Percentiles rank a stretch among this genome's conserved stretches.
Conservation (phyloP, 2,329 filamentous ascomycete species). For the Monosporascus sp. region DNA sequence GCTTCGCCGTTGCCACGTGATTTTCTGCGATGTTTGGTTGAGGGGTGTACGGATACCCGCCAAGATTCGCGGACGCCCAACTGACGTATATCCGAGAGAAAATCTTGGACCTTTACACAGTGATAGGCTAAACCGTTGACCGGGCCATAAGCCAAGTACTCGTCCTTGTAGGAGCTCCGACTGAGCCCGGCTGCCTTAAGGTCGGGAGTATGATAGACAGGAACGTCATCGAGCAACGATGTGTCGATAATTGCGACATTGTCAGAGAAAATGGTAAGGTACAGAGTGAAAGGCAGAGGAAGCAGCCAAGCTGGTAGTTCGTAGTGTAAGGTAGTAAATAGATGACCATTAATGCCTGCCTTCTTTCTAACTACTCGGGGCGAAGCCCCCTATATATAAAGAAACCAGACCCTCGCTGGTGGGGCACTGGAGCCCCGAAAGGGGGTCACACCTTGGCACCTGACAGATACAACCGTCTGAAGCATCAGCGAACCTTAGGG, state of each 20-base stretch:
- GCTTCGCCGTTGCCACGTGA: background rate
- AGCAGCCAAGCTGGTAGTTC: too few relatives aligned
- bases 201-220: background rate
- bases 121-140: background rate
- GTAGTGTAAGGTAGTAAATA: too few relatives aligned
- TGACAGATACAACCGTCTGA: background rate
- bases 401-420: too few relatives aligned
- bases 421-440: too few relatives aligned
- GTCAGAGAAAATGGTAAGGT: too few relatives aligned
- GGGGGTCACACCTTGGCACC: too few relatives aligned
- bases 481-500: background rate
- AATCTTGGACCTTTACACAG: background rate
- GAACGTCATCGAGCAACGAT: background rate
- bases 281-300: too few relatives aligned
- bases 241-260: conserved; percentile 1
- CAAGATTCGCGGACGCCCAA: too few relatives aligned
- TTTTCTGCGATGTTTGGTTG: background rate
- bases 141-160: background rate
- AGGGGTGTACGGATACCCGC: background rate
- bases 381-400: too few relatives aligned
- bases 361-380: too few relatives aligned
- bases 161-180: background rate
- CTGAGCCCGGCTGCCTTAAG: background rate
- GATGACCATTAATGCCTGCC: too few relatives aligned
- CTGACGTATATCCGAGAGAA: background rate